A percentile compares a stretch with the other conserved stretches of the same genome.
Evolutionary conservation across 352 stramenopile species (phyloP).

Genomic region (Globisporangium ultimum): DNA sequence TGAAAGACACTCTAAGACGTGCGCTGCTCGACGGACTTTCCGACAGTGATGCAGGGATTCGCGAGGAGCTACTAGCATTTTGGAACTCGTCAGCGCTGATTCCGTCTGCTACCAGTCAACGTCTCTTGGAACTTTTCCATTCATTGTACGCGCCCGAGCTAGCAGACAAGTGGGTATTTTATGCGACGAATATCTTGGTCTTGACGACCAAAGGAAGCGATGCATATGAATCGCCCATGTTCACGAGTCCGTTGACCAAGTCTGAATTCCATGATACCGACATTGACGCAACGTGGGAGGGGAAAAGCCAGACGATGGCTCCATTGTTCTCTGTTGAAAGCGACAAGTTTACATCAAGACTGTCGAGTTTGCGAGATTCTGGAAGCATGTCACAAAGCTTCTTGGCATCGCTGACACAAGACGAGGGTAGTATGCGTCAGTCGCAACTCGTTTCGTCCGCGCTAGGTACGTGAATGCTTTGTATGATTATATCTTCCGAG

Average conservation of each 20-base stretch:
- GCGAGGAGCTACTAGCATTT: constrained; percentile 38
- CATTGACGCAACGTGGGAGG: constrained; percentile 72
- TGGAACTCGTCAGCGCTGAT: constrained; percentile 38
- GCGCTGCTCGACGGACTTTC: constrained; percentile 50
- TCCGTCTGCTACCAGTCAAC: constrained; percentile 26
- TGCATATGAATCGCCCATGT: constrained; percentile 36
- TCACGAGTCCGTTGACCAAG: constrained; percentile 43
- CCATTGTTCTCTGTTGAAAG: constrained; percentile 77
- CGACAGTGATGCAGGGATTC: constrained; percentile 40
- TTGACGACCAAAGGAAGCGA: constrained; percentile 24
- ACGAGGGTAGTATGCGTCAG: constrained; percentile 24
- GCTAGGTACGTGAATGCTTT: constrained; percentile 12
- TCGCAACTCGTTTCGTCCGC: constrained; percentile 42
- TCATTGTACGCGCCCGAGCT: constrained; percentile 37
- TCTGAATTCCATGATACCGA: constrained; percentile 41
- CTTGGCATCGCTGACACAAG: constrained; percentile 15
- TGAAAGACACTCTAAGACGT: constrained; percentile 23
- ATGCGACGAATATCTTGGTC: constrained; percentile 59
- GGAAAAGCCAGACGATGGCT: constrained; percentile 62
- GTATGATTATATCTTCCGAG: neutral
- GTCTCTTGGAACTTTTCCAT: constrained; percentile 55
- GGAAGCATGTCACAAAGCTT: constrained; percentile 8
- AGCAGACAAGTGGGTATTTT: constrained; percentile 66
- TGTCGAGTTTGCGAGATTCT: neutral
- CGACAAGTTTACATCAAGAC: constrained; percentile 34